A percentile compares a stretch with the other conserved stretches of the same genome.
These are phyloP conservation scores for Aspergillus caelatus DNA, from an alignment of 2,329 filamentous ascomycete genomes.

Conservation along the genomic window DNA sequence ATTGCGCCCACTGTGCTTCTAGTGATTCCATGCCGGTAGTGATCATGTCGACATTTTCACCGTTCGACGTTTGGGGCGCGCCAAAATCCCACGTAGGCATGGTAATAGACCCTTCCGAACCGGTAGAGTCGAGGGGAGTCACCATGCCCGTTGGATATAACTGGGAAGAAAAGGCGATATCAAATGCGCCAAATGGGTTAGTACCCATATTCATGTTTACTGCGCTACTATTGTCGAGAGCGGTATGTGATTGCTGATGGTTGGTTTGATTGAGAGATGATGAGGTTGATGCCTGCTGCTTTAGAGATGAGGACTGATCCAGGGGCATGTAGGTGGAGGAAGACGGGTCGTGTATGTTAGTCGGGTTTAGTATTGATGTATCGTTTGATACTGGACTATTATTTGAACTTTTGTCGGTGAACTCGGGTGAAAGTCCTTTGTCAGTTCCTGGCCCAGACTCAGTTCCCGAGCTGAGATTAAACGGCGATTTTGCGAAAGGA, in stretches of 20 bases:
- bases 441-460: conserved; percentile 22
- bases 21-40: conserved; percentile 29
- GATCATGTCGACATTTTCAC: conserved; percentile 22
- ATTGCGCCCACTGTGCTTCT: conserved; percentile 41
- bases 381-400: conserved; percentile 8
- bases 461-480: conserved; percentile 7
- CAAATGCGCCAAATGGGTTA: conserved; percentile 8
- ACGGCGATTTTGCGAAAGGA: conserved; percentile 14
- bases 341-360: neutral
- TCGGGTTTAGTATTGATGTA: conserved; percentile 13
- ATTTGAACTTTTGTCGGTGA: conserved; percentile 23
- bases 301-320: conserved; percentile 18
- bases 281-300: conserved; percentile 7
- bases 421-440: conserved; percentile 36
- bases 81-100: conserved; percentile 36
- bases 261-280: neutral
- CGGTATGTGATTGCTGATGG: neutral
- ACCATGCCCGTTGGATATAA: conserved; percentile 20
- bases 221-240: neutral
- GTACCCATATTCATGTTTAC: neutral
- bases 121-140: conserved; percentile 20
- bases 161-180: conserved; percentile 19
- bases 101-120: conserved; percentile 28
- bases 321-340: neutral
- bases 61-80: conserved; percentile 14